These are phyloP conservation scores for Citrus inodora DNA, from an alignment of 345 rosid genomes.

Conservation along the genomic window DNA sequence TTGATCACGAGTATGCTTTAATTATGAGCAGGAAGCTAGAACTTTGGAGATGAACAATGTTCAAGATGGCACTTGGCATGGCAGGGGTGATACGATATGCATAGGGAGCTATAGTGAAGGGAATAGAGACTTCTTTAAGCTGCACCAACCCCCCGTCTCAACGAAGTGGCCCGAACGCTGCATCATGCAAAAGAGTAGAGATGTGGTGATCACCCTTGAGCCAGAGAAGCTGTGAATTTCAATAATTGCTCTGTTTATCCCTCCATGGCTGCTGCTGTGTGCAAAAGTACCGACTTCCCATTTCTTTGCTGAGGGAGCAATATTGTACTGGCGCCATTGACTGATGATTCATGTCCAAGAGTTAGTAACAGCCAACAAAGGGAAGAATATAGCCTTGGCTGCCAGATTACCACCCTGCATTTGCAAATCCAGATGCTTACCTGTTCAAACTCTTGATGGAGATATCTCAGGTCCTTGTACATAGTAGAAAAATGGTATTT, in stretches of 20 bases:
- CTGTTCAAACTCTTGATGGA: neutral
- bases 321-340: neutral
- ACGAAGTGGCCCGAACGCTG: conserved; percentile 38
- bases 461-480: neutral
- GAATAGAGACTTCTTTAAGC: conserved; percentile 43
- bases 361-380: neutral
- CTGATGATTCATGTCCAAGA: neutral
- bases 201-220: conserved; percentile 16
- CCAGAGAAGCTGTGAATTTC: neutral
- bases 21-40: conserved; percentile 64
- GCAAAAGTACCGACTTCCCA: neutral
- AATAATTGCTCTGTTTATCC: neutral
- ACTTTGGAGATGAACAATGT: conserved; percentile 97
- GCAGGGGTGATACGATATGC: conserved; percentile 86
- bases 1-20: neutral
- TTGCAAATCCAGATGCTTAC: neutral
- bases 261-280: neutral
- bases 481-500: neutral
- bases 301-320: neutral
- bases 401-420: neutral
- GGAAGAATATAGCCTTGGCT: neutral
- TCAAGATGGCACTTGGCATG: conserved; percentile 91
- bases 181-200: conserved; percentile 24
- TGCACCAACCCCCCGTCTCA: conserved; percentile 44
- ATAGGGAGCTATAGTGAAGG: conserved; percentile 58